phyloP scores from a whole-genome alignment of 257 asterid species.

The Solanum raphanifolium region DNA sequence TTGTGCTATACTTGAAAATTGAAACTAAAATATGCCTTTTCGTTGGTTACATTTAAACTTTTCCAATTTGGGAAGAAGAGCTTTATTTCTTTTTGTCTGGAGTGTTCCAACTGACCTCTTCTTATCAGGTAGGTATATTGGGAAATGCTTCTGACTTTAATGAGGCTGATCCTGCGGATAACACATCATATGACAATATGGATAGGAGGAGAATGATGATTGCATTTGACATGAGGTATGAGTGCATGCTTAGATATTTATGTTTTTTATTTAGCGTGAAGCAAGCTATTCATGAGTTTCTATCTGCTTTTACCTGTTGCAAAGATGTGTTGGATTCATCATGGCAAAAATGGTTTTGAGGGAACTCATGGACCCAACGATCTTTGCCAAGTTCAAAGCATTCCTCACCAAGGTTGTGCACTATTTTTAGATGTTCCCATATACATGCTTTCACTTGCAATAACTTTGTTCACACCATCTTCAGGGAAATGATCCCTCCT shows the following conservation, averaged over 20 bases:
- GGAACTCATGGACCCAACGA: conserved; percentile 84
- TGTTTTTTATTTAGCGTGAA: conserved; percentile 5
- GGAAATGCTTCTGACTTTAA: conserved; percentile 87
- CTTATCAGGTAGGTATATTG: conserved; percentile 73
- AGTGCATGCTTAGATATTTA: background rate
- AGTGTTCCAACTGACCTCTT: conserved; percentile 3
- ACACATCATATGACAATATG: conserved; percentile 26
- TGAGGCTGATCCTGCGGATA: conserved; percentile 38
- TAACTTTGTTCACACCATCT: background rate
- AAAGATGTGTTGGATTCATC: conserved; percentile 85
- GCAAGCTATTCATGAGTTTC: background rate
- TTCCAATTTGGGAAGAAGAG: background rate
- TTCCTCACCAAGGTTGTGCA: conserved; percentile 71
- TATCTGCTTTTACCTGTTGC: conserved; percentile 6
- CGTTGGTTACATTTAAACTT: background rate
- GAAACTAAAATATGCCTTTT: background rate
- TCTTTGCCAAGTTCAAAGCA: conserved; percentile 76
- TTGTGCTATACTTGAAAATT: background rate
- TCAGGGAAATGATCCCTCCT: conserved; percentile 86
- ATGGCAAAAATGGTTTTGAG: conserved; percentile 92
- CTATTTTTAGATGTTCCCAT: background rate
- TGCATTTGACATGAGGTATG: conserved; percentile 94
- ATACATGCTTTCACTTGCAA: conserved; percentile 6
- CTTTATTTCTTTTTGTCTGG: background rate
- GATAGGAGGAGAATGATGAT: conserved; percentile 87